Percentiles rank a stretch among this genome's conserved stretches.
Evolutionary conservation across 2,329 filamentous ascomycete species (phyloP).

Genomic region (Orbilia quercus): DNA sequence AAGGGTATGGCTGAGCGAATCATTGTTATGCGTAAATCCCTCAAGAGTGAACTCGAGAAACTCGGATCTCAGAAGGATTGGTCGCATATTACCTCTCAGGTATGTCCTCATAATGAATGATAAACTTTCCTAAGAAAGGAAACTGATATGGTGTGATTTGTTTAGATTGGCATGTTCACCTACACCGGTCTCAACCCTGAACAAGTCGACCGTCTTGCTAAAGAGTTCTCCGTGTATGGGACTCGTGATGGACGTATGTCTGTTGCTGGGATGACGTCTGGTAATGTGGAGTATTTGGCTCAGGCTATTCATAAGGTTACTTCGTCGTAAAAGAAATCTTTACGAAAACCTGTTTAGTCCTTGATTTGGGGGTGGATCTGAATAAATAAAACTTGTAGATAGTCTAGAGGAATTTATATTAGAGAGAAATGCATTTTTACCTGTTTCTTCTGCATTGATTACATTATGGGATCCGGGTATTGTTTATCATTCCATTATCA

Average conservation of each 20-base stretch:
- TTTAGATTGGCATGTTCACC: conserved; percentile 92
- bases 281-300: conserved; percentile 80
- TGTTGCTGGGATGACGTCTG: conserved; percentile 83
- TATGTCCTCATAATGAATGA: too few species aligned
- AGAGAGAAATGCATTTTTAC: too few species aligned
- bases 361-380: too few species aligned
- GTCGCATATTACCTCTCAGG: conserved; percentile 96
- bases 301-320: conserved; percentile 83
- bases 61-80: conserved; percentile 87
- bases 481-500: too few species aligned
- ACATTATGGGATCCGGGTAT: too few species aligned
- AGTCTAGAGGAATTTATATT: background rate
- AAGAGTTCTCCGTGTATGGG: conserved; percentile 87
- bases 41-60: conserved; percentile 83
- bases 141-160: background rate
- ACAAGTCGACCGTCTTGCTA: conserved; percentile 69
- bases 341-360: background rate
- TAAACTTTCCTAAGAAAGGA: too few species aligned
- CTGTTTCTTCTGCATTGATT: too few species aligned
- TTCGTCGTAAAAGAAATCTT: conserved; percentile 23
- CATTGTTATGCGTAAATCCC: conserved; percentile 83
- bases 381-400: conserved; percentile 5
- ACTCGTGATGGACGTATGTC: conserved; percentile 92
- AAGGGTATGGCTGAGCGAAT: conserved; percentile 95
- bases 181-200: conserved; percentile 80